Base-by-base conservation (phyloP, 352 stramenopile species). In the Pythium vanterpoolii region DNA sequence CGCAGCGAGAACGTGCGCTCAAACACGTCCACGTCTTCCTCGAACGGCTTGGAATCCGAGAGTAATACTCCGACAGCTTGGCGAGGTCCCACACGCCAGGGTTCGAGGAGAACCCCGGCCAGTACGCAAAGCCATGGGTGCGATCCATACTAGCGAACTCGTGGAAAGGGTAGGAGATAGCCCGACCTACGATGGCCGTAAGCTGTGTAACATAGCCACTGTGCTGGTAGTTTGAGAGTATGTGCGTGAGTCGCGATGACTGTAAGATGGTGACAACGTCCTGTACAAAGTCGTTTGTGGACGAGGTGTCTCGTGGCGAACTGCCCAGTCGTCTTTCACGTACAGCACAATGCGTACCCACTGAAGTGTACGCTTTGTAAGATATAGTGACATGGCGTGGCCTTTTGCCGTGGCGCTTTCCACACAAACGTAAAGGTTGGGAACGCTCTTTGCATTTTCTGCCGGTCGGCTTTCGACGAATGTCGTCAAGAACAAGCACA, bases 81-180 rank as follows among this genome's bases (percentile, higher is more conserved):
- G 28, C 39, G 31, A 77, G 51, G 39, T 86, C 68, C 77, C 77
- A 87, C 14, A 89, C 40, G 9, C 62, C 77, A 10, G 80, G 77
- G 36, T 88, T 90, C 9, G 86, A 55, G 2, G 76, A 85, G 55
- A 90, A 89, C 1, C 81, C 81, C 8, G 81, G 74, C 81, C 81
- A 90, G 52, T 76, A 72, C 11, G 69, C 60, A 30, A 87, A 84
- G 9, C 18, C 40, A 44, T 87, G 77, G 0, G 24, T 14, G 3
- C 63, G 59, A 24, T 85, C 63, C 1, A 67, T 27, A 18, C 74
- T 50, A 0, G 62, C 81, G 48, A 84, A 87, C 51, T 90, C 81
- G 46, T 86, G 79, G 14, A 82, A 24, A 4, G 58, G 56, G 49
- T 85, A 90, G 5, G n/a, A 38, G 4, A 79, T 34, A 18, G n/a